Evolutionary conservation across 2,329 filamentous ascomycete species (phyloP).

Genomic region (Alternaria dauci): DNA sequence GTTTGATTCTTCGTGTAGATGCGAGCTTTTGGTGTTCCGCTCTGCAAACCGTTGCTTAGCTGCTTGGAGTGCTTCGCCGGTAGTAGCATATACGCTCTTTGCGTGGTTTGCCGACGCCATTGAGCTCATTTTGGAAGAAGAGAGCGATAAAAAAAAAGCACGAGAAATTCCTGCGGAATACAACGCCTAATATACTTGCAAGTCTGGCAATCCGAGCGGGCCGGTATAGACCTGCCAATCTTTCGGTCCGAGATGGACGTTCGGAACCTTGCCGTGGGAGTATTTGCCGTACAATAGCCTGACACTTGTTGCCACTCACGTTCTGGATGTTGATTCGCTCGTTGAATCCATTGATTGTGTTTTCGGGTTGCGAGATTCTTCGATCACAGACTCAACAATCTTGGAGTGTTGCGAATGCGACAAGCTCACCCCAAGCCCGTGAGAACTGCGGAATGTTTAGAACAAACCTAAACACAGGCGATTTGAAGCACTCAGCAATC

Average conservation of each 20-base stretch:
- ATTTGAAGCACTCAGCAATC: no score
- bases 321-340: not conserved
- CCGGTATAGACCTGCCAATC: not conserved
- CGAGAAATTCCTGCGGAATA: not conserved
- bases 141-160: not conserved
- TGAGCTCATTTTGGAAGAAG: not conserved
- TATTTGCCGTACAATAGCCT: not conserved
- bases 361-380: not conserved
- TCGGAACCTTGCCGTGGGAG: not conserved
- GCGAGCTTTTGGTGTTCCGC: constrained; percentile 32
- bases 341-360: not conserved
- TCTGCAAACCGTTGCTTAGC: constrained; percentile 28
- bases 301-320: not conserved
- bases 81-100: constrained; percentile 8
- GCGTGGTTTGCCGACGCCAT: not conserved
- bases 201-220: not conserved
- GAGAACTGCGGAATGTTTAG: no score
- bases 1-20: constrained; percentile 41
- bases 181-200: not conserved
- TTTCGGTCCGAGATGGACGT: not conserved
- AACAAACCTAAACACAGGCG: no score
- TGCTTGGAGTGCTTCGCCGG: constrained; percentile 27
- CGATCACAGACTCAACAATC: no score
- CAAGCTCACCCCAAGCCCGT: not conserved
- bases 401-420: not conserved